These are phyloP conservation scores for Lipomyces sp. DNA, from an alignment of 805 yeast species.

Conservation along the genomic window DNA sequence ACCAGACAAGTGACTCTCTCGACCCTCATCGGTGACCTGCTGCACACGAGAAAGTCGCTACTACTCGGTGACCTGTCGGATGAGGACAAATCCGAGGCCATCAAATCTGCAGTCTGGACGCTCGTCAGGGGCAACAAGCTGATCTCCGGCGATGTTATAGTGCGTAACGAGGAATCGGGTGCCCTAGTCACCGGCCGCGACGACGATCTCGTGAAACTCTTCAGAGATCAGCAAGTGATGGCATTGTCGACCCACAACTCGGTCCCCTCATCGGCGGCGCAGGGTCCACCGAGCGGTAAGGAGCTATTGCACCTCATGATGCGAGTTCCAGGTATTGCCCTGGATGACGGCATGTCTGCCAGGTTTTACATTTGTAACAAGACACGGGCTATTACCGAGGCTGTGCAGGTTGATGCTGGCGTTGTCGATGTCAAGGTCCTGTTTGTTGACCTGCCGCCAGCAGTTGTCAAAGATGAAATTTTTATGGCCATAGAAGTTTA, in stretches of 20 bases:
- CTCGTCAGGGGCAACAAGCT: constrained; percentile 43
- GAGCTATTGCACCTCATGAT: constrained; percentile 69
- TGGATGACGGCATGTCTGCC: constrained; percentile 48
- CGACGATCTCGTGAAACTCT: constrained; percentile 59
- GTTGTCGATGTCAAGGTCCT: constrained; percentile 51
- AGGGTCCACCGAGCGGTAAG: neutral
- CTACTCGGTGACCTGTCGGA: constrained; percentile 37
- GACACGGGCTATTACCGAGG: constrained; percentile 71
- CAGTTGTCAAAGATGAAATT: constrained; percentile 62
- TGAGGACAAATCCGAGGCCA: constrained; percentile 40
- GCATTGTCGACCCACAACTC: constrained; percentile 57
- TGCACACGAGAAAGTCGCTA: constrained; percentile 40
- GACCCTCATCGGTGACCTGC: constrained; percentile 41
- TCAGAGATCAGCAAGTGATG: constrained; percentile 68
- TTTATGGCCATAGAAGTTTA: constrained; percentile 77
- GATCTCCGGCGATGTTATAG: constrained; percentile 44
- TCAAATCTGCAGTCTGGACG: constrained; percentile 44
- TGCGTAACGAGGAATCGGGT: constrained; percentile 43
- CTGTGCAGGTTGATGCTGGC: constrained; percentile 59
- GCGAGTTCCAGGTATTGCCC: constrained; percentile 62
- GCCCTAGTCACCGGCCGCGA: constrained; percentile 38
- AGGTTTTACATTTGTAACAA: constrained; percentile 66
- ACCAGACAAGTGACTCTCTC: constrained; percentile 38
- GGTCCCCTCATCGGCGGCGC: constrained; percentile 9
- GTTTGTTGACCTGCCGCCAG: constrained; percentile 73